Conservation (phyloP, 129 eudicot genomes). For the Apium graveolens region DNA sequence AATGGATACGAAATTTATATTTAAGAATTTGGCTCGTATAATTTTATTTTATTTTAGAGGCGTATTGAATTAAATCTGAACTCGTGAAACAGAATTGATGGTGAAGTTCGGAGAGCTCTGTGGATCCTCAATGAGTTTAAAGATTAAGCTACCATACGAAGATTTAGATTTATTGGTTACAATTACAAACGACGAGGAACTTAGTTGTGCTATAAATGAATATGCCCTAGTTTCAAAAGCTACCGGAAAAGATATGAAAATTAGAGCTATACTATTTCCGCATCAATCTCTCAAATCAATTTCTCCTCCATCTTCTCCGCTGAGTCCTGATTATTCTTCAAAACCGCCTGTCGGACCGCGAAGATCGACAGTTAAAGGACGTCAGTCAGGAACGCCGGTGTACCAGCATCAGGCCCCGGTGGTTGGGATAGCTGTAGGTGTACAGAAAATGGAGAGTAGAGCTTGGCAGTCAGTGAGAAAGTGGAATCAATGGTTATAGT, state of each 20-base stretch:
- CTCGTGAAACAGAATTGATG: conserved; percentile 37
- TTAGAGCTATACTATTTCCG: conserved; percentile 57
- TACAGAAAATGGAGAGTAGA: conserved; percentile 1
- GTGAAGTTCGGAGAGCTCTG: conserved; percentile 64
- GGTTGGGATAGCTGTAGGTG: conserved; percentile 11
- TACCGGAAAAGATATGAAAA: conserved; percentile 44
- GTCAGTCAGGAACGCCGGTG: neutral
- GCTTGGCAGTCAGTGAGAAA: conserved; percentile 12
- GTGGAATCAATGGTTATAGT: conserved; percentile 17
- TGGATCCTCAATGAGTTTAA: conserved; percentile 52
- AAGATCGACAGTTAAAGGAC: neutral
- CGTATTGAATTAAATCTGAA: neutral
- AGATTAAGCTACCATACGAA: conserved; percentile 65
- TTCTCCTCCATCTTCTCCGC: conserved; percentile 52
- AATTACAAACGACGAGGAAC: conserved; percentile 63
- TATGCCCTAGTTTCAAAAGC: conserved; percentile 42
- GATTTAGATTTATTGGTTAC: conserved; percentile 70
- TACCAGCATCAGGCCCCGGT: neutral
- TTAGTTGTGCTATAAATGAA: conserved; percentile 44
- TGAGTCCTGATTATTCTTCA: neutral
- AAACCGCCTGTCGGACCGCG: conserved; percentile 12
- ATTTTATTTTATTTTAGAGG: neutral
- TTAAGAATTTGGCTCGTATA: no score
- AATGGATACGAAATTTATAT: no score
- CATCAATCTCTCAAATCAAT: conserved; percentile 32